Evolutionary conservation across 495 filamentous ascomycete genomes (phyloP), one percentile per base, ranked within the genome.

Genomic region (Aspergillus leporis): DNA sequence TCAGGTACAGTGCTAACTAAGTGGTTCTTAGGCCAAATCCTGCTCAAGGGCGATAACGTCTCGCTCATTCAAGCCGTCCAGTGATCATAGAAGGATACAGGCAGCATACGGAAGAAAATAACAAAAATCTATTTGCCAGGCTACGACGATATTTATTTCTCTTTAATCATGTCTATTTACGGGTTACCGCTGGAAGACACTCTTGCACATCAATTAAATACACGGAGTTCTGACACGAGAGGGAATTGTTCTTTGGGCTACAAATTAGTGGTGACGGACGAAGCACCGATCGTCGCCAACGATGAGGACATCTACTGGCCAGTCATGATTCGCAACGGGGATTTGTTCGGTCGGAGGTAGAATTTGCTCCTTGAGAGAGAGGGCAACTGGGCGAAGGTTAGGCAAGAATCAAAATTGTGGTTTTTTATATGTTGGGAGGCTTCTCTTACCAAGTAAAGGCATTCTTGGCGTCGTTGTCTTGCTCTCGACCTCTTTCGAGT

Each of bases 1-100:
- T 13, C 43, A 21, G 14, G 10, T 3, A 66, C 55, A 36, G 36
- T 56, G 58, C 66, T 67, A 56, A 69, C 50, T 28, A 41, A 12
- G 22, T 56, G 66, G 78, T 65, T 53, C 36, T 62, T 67, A 98
- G 94, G 92, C 50, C 95, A 97, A 83, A 96, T 98, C 56, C 76
- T 98, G 61, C 81, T 98, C 55, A 98, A 98, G 79, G 94, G 94
- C 61, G 94, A 98, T 74, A 98, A 98, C 65, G 92, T 98, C 21
- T 91, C 93, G 7, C 81, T 98, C 58, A 97, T 98, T 66, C 93
- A 98, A 75, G 86, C 84, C 55, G 71, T 93, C 67, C 79, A 83
- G 63, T 82, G 65, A 66, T 61, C 53, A 21, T 25, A 36, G 49
- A 49, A 25, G 56, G 34, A 18, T 41, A 30, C 43, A 25, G 32